Conservation (phyloP, 2,329 filamentous ascomycete species). For the Parastagonospora nodorum region DNA sequence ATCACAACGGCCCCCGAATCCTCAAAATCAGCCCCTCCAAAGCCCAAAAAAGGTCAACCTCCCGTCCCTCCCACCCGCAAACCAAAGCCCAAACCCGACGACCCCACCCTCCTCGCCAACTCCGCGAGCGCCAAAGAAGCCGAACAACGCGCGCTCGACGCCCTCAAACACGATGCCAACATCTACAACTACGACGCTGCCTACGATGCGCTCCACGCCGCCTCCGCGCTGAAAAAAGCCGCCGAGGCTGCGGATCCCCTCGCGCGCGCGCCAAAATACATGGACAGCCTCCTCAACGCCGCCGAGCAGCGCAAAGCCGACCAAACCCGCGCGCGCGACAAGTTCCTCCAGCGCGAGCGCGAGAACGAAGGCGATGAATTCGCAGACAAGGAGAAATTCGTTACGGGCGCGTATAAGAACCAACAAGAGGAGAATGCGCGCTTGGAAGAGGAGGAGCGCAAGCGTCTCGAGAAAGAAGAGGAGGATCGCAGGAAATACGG, state of each 20-base stretch:
- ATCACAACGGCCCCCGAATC: conserved; percentile 32
- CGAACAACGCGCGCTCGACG: conserved; percentile 67
- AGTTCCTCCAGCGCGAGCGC: conserved; percentile 76
- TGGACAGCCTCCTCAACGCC: conserved; percentile 73
- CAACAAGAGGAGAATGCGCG: conserved; percentile 77
- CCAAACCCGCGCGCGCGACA: conserved; percentile 77
- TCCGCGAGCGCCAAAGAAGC: conserved; percentile 69
- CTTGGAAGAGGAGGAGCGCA: conserved; percentile 73
- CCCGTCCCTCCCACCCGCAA: conserved; percentile 44
- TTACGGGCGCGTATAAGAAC: conserved; percentile 80
- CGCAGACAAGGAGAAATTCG: conserved; percentile 83
- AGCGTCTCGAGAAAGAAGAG: conserved; percentile 67
- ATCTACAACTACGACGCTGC: conserved; percentile 87
- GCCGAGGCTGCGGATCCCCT: conserved; percentile 59
- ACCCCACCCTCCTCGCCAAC: conserved; percentile 59
- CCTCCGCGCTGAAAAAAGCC: conserved; percentile 60
- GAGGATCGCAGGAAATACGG: conserved; percentile 69
- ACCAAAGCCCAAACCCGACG: conserved; percentile 41
- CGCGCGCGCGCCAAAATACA: conserved; percentile 76
- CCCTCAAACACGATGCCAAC: conserved; percentile 69
- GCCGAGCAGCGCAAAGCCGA: conserved; percentile 80
- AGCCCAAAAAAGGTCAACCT: conserved; percentile 44
- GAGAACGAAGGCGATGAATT: conserved; percentile 82
- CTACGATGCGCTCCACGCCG: conserved; percentile 73
- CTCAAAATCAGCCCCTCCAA: conserved; percentile 33